Conservation (phyloP, 129 eudicot genomes). For the Flaveria bidentis region DNA sequence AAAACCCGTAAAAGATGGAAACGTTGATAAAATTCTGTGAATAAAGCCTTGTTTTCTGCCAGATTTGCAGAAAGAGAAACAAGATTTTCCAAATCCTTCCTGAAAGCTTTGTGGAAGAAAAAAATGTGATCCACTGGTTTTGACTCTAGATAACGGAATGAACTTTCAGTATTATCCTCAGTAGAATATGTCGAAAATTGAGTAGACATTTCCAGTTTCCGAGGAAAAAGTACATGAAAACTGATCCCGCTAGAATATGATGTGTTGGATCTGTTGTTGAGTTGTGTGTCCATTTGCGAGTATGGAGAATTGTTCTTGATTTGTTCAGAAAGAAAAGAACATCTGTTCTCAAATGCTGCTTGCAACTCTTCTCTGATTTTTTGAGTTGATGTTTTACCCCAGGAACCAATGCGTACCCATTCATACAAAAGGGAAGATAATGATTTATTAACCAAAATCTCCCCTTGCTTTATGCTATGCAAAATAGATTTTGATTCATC, state of each 20-base stretch:
- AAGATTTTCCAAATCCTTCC: conserved; percentile 63
- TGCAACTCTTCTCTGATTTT: conserved; percentile 59
- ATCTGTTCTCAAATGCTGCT: conserved; percentile 54
- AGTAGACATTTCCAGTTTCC: conserved; percentile 33
- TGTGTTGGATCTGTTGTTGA: conserved; percentile 20
- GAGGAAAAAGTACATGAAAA: conserved; percentile 62
- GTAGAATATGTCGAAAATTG: conserved; percentile 37
- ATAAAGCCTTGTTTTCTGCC: conserved; percentile 42
- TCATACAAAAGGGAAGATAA: conserved; percentile 62
- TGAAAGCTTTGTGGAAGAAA: conserved; percentile 82
- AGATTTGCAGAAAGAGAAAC: conserved; percentile 59
- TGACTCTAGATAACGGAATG: conserved; percentile 45
- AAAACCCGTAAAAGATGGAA: conserved; percentile 56
- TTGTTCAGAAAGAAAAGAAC: conserved; percentile 52
- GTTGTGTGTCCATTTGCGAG: conserved; percentile 27
- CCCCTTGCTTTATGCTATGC: conserved; percentile 46
- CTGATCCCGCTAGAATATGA: conserved; percentile 53
- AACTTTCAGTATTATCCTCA: conserved; percentile 28
- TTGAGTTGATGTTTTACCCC: conserved; percentile 63
- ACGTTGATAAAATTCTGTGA: conserved; percentile 54
- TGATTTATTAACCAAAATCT: conserved; percentile 43
- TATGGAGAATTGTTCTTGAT: conserved; percentile 31
- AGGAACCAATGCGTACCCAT: conserved; percentile 78
- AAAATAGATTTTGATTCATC: conserved; percentile 60
- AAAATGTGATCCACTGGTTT: conserved; percentile 81